Base-by-base conservation (phyloP, 2,329 filamentous ascomycete species). In the Cryphonectria parasitica region DNA sequence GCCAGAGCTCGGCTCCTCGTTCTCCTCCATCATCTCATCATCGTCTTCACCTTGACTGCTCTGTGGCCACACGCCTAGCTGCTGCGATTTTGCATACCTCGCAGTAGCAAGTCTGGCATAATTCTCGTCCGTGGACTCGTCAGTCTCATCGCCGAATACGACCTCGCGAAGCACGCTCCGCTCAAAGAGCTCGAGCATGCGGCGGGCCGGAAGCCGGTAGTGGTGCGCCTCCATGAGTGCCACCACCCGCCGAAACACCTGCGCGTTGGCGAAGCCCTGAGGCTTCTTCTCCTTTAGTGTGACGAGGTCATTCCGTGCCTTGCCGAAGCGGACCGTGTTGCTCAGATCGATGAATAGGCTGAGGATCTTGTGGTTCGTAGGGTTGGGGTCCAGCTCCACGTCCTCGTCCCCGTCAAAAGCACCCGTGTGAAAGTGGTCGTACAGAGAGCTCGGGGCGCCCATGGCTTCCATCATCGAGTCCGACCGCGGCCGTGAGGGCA, bases 151-250 rank as follows among this genome's bases (percentile, higher is more conserved):
- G 66, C 92, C 92, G 70, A 97, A 90, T 17, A 99, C 92, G 72
- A 98, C 92, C 74, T 89, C 89, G 73, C 94, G 87, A 81, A 98
- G 86, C 60, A 98, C 93, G 71, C 89, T 91, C 81, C 95, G 96
- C 77, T 98, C 95, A 77, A 99, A 99, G 31, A 99, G 83, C 78
- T 98, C 96, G 71, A 98, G 90, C 49, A 97, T 95, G 62, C 95
- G 91, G 73, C 95, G 91, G 39, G 97, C 92, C 1, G 91, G 91
- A 2, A 99, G 86, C 31, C 94, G 89, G 80, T 96, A 98, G 78
- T 97, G 94, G 76, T 97, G 95, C 75, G 89, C 90, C 80, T 98
- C 94, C 71, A 99, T 86, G 64, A 98, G 86, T 11, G 89, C 88
- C 84, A 99, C 90, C 63, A 96, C 90, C 77, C 94, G 93, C 75